Conservation (phyloP, 2,329 filamentous ascomycete species). For the Purpureocillium takamizusanense region DNA sequence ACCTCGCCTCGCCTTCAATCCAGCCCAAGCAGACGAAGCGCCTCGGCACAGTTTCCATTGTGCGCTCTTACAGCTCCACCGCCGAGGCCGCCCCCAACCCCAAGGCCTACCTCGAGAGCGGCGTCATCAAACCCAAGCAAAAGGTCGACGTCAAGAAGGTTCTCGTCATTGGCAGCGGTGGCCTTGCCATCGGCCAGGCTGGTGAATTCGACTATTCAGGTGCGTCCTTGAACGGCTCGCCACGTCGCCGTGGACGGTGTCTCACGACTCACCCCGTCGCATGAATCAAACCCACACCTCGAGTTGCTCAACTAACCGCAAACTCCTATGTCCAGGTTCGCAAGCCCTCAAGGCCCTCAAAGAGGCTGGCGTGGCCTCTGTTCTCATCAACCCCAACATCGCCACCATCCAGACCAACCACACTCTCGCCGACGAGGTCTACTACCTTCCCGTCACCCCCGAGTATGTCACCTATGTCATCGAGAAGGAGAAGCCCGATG, state of each 20-base stretch:
- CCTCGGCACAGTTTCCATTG: conserved; percentile 36
- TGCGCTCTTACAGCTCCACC: conserved; percentile 30
- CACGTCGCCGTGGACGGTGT: background rate
- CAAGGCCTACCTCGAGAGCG: conserved; percentile 82
- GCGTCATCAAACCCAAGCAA: conserved; percentile 70
- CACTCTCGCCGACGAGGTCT: conserved; percentile 91
- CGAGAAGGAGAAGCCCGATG: conserved; percentile 89
- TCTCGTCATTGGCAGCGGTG: conserved; percentile 89
- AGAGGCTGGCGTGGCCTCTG: conserved; percentile 83
- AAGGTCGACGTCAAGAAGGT: conserved; percentile 93
- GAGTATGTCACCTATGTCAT: conserved; percentile 98
- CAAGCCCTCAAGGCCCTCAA: conserved; percentile 96
- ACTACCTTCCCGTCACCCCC: conserved; percentile 94
- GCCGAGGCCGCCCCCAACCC: conserved; percentile 63
- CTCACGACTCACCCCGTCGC: background rate
- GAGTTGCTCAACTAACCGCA: conserved; percentile 8
- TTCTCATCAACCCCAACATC: conserved; percentile 97
- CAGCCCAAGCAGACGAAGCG: conserved; percentile 29
- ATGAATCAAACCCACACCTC: background rate
- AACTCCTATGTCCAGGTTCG: conserved; percentile 51
- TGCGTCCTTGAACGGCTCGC: conserved; percentile 34
- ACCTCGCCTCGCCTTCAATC: conserved; percentile 15
- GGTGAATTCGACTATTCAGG: conserved; percentile 99
- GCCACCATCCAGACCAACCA: conserved; percentile 97
- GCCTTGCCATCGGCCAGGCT: conserved; percentile 92